Base-by-base conservation (phyloP, 805 yeast species). In the Saccharomycopsis fibuligera region DNA sequence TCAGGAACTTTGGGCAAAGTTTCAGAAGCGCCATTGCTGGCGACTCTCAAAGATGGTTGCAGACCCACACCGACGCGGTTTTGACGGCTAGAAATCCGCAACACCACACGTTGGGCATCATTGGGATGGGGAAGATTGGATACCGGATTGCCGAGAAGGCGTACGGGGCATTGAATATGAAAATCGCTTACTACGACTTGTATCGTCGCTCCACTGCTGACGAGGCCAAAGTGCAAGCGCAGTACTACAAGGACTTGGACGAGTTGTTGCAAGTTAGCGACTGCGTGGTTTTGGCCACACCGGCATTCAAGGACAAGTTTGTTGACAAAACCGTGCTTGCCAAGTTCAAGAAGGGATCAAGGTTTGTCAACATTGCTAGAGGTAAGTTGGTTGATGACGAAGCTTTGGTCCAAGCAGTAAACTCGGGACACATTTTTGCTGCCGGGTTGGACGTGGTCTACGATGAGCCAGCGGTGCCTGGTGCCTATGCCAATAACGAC, bases 381-480 rank as follows among this genome's bases (percentile, higher is more conserved):
- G 97, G 97, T 16, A 83, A 91, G 4, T 78, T 89, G 40, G 75
- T 83, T 54, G 83, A 85, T 62, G 89, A 83, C 62, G 50, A 62
- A 2, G 82, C 81, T 4, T 62, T 85, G 49, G 69, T 76, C 6
- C 69, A 68, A 17, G 76, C 77, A 4, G 67, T 85, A 54, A 75
- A 79, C 56, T 61, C 68, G 2, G 89, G 90, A n/a, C 80, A 82
- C 56, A 71, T 85, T 37, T 76, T 79, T 35, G 66, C 83, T 6
- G 83, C 78, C 50, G 95, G 89, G 14, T 60, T 84, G 12, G 95
- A 85, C 59, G 95, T 85, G 27, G 79, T 81, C 61, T 90, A 84
- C 62, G 65, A 70, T 54, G 95, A 85, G 64, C 95, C 95, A 2
- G 57, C 73, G 52, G 76, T 78, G 16, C 72, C 78, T 45, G 68